Evolutionary conservation across 768 basidiomycete genomes (phyloP), one percentile per base, ranked within the genome.

Genomic region (Lactarius deliciosus): DNA sequence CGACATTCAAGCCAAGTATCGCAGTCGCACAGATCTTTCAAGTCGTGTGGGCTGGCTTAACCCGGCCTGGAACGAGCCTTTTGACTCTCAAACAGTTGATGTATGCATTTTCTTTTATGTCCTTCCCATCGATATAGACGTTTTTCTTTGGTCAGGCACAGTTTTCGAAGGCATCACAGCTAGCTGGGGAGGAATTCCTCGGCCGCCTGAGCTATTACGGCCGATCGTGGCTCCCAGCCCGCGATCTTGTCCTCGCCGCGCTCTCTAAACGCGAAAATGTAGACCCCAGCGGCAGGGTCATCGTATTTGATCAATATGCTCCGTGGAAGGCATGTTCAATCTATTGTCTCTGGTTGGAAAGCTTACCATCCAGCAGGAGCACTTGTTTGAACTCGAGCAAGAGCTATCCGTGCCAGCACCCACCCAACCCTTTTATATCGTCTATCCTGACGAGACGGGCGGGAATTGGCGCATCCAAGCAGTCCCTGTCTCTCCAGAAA

Each of bases 401-500:
- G 86, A 89, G 61, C 76, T 82, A 18, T 73, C 74, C 0, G 77
- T 84, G 38, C 64, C 82, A 2, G 74, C 76, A 0, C 75, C 83
- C 9, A 78, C 81, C 60, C 80, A 86, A 69, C 88, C 92, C 3
- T 81, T 90, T 41, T 98, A 98, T 75, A 82, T 95, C 61, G 80
- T 99, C 62, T 98, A 98, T 75, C 91, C 94, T 1, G 96, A 98
- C 71, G 92, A 93, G 75, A 81, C 79, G 0, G 80, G 76, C 15
- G 82, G 80, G 7, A 88, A 82, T 73, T 99, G 96, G 96, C 87
- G 97, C 50, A 78, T 99, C 55, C 96, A 98, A 75, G 96, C 96
- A 8, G 91, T 99, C 20, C 90, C 96, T 7, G 77, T 88, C 57
- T 81, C 87, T 0, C 80, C 91, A 1, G 91, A 92, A 71, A 92